A percentile compares a stretch with the other conserved stretches of the same genome.
phyloP scores from a whole-genome alignment of 768 basidiomycete genomes.

The Coprinellus micaceus region DNA sequence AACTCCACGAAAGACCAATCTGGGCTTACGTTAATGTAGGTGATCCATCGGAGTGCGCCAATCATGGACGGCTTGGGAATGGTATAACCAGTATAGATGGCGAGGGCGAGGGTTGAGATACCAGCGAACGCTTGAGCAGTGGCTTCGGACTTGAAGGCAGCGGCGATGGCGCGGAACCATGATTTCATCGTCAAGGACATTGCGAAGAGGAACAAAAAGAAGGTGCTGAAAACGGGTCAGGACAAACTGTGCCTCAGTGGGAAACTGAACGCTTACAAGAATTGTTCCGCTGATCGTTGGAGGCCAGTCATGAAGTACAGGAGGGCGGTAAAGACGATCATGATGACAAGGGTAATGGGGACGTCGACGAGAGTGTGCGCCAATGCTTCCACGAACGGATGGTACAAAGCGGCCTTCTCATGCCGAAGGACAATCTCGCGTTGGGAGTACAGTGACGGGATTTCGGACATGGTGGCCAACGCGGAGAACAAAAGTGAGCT shows the following conservation, averaged over 20 bases:
- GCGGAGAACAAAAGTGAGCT: conserved; percentile 60
- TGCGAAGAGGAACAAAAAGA: conserved; percentile 53
- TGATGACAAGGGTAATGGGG: conserved; percentile 49
- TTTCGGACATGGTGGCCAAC: conserved; percentile 59
- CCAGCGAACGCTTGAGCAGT: conserved; percentile 61
- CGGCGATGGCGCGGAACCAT: conserved; percentile 70
- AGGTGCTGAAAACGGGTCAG: conserved; percentile 36
- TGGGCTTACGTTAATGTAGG: conserved; percentile 52
- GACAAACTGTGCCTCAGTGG: background rate
- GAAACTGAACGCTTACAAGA: conserved; percentile 45
- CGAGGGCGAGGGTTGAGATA: conserved; percentile 28
- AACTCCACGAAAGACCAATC: background rate
- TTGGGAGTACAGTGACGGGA: conserved; percentile 55
- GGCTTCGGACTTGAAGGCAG: conserved; percentile 55
- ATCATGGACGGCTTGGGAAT: conserved; percentile 66
- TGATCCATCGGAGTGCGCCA: conserved; percentile 65
- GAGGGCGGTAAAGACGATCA: conserved; percentile 41
- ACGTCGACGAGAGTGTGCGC: conserved; percentile 59
- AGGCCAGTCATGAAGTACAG: conserved; percentile 64
- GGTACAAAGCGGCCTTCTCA: conserved; percentile 56
- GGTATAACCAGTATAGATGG: conserved; percentile 31
- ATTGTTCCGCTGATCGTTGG: conserved; percentile 49
- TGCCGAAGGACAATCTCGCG: conserved; percentile 62
- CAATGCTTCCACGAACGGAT: conserved; percentile 34
- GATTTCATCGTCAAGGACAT: conserved; percentile 68